Evolutionary conservation across 441 rosid species (phyloP).

Genomic region (Gossypium schwendimanii): DNA sequence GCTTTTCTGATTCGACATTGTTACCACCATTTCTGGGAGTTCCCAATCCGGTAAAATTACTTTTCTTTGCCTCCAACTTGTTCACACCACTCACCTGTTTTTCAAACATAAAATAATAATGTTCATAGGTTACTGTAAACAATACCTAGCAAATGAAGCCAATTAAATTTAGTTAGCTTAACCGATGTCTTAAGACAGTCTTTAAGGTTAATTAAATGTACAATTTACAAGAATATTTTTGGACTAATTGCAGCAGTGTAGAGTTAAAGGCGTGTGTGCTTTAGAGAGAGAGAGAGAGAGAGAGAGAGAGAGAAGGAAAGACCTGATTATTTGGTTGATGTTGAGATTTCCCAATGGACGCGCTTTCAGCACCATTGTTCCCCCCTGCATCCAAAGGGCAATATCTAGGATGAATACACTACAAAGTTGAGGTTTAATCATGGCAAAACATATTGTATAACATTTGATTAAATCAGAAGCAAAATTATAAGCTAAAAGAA

Average conservation of each 20-base stretch:
- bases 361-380: conserved; percentile 8
- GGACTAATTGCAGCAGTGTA: neutral
- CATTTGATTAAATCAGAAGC: neutral
- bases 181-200: neutral
- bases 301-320: conserved; percentile 12
- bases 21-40: conserved; percentile 14
- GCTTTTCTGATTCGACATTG: conserved; percentile 21
- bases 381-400: conserved; percentile 25
- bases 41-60: conserved; percentile 14
- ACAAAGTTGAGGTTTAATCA: neutral
- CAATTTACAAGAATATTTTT: too few relatives aligned
- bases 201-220: too few relatives aligned
- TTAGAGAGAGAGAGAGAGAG: conserved; percentile 13
- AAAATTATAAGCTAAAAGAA: neutral
- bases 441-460: neutral
- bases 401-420: neutral
- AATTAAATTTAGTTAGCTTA: neutral
- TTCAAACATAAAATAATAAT: neutral
- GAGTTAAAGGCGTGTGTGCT: neutral
- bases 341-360: conserved; percentile 16
- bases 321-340: conserved; percentile 30
- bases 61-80: conserved; percentile 19
- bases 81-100: conserved; percentile 12
- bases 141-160: neutral
- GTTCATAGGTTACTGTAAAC: neutral